Evolutionary conservation across 139 green algal genomes (phyloP), one percentile per base, ranked within the genome.

Genomic region (Coelastrella sp.): DNA sequence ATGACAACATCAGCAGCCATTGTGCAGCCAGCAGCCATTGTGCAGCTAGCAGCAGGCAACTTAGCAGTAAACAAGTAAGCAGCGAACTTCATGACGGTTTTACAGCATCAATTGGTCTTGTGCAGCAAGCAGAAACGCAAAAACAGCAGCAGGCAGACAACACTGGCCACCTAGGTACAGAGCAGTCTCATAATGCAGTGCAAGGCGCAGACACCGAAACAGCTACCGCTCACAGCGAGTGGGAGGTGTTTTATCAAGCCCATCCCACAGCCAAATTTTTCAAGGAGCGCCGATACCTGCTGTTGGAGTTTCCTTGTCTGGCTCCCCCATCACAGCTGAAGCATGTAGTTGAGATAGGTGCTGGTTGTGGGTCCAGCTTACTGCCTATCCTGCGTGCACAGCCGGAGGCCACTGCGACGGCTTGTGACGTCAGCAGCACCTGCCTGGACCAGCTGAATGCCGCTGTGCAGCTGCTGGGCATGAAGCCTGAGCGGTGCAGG

Each of bases 211-310:
- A 49, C 35, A 49, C 35, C 35, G 35, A 1, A 49, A 49, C 35
- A 49, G 35, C 35, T 49, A 49, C 35, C 3, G 35, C 35, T 49
- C 35, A 82, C 68, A 79, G 72, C 24, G 80, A 80, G 57, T 97
- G 96, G 96, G 95, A 97, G 90, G 83, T 57, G 6, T 97, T 97
- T 60, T 96, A 97, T 91, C 85, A 82, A 8, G 88, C 93, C 65
- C 95, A 97, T 78, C 81, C 90, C 27, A 90, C 87, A 35, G 96
- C 94, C 0, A 89, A 92, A 6, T 97, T 97, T 83, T 97, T 96
- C 92, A 96, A 96, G 89, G 94, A 96, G 91, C 90, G 93, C 27
- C 91, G 95, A 56, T 98, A 98, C 91, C 88, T 98, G 74, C 89
- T 96, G 81, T 85, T 96, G 57, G 95, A 95, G 92, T 98, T 97